phyloP scores from a whole-genome alignment of 2,329 filamentous ascomycete species.

The Epichloe brachyelytri region DNA sequence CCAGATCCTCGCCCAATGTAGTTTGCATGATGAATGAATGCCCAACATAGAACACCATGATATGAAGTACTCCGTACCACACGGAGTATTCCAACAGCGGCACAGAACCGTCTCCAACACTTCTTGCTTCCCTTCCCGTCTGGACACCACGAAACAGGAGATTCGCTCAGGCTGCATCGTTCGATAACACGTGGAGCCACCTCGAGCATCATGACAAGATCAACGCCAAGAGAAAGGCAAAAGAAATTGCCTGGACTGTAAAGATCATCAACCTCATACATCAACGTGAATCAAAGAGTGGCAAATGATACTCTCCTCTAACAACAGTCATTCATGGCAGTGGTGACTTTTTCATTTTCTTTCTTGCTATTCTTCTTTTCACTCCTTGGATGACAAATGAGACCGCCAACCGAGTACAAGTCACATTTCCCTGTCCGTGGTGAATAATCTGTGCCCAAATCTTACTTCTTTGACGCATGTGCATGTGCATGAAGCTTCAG shows the following conservation, averaged over 20 bases:
- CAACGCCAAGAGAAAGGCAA: background rate
- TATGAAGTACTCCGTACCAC: background rate
- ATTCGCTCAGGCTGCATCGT: background rate
- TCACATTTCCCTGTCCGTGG: too few species aligned
- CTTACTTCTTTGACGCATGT: too few species aligned
- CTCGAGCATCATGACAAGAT: background rate
- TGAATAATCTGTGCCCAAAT: too few species aligned
- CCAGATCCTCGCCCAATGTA: too few species aligned
- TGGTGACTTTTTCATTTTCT: too few species aligned
- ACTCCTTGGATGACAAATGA: too few species aligned
- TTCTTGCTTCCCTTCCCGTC: background rate
- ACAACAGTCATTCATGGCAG: too few species aligned
- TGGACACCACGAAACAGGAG: background rate
- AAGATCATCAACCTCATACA: background rate
- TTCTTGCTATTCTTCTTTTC: too few species aligned
- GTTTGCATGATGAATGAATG: background rate
- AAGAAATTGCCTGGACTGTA: constrained; percentile 2
- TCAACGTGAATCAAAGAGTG: too few species aligned
- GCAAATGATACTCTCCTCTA: too few species aligned
- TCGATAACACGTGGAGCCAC: background rate
- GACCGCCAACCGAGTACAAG: too few species aligned
- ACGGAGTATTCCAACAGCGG: background rate
- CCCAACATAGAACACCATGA: background rate
- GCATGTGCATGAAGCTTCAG: too few species aligned
- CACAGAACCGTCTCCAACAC: background rate